Evolutionary conservation across 176 grass and related monocot species (phyloP).

Genomic region (Carex pumila): DNA sequence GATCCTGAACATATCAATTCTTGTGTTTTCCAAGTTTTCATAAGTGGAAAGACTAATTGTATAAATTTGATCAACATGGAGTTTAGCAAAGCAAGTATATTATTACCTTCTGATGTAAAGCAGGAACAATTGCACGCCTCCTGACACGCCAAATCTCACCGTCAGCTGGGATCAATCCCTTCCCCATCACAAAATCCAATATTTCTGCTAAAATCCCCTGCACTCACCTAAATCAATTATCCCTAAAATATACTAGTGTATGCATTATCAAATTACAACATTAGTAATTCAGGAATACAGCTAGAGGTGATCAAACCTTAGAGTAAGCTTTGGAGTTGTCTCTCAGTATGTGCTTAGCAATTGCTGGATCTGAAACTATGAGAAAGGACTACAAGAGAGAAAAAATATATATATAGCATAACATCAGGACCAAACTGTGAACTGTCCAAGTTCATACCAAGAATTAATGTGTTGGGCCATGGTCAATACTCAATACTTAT

Average conservation of each 20-base stretch:
- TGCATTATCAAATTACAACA: constrained; percentile 4
- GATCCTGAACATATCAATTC: neutral
- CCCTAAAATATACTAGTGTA: neutral
- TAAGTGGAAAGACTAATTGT: neutral
- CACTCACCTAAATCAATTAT: constrained; percentile 28
- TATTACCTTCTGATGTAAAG: constrained; percentile 82
- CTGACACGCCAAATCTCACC: constrained; percentile 82
- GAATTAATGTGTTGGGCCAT: neutral
- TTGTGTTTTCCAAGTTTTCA: neutral
- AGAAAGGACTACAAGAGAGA: constrained; percentile 63
- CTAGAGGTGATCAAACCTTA: constrained; percentile 47
- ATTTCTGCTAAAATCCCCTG: constrained; percentile 88
- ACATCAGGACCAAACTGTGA: neutral
- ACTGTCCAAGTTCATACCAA: neutral
- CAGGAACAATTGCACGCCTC: constrained; percentile 86
- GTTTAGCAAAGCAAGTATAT: neutral
- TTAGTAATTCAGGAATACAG: neutral
- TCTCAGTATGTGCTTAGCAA: constrained; percentile 85
- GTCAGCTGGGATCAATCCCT: constrained; percentile 80
- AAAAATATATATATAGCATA: neutral
- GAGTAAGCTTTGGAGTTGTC: constrained; percentile 87
- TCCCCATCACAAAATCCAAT: constrained; percentile 95
- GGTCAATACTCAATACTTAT: neutral
- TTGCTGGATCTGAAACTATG: constrained; percentile 81
- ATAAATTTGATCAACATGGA: neutral